Evolutionary conservation across 768 basidiomycete genomes (phyloP).

Genomic region (Boletales sp.): DNA sequence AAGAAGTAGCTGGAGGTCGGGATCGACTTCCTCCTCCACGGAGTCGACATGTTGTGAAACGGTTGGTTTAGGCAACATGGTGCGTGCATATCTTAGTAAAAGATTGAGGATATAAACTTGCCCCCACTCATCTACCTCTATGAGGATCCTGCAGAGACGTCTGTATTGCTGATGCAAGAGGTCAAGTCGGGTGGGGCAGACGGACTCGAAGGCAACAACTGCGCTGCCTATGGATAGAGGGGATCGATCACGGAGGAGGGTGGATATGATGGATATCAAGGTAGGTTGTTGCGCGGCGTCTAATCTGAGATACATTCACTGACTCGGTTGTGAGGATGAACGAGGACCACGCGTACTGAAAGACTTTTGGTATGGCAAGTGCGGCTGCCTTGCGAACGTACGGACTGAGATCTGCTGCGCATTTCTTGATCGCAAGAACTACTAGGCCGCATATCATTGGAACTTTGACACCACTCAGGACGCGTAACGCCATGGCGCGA

Average conservation of each 20-base stretch:
- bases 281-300: conserved; percentile 69
- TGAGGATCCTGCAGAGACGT: conserved; percentile 74
- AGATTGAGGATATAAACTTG: conserved; percentile 79
- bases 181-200: conserved; percentile 86
- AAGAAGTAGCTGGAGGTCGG: conserved; percentile 74
- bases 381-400: conserved; percentile 94
- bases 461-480: conserved; percentile 88
- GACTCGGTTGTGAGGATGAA: background rate
- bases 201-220: conserved; percentile 76
- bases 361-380: conserved; percentile 82
- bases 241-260: conserved; percentile 67
- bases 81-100: conserved; percentile 76
- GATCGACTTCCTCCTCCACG: conserved; percentile 64
- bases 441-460: conserved; percentile 85
- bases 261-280: conserved; percentile 64
- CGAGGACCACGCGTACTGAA: conserved; percentile 50
- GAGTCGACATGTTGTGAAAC: conserved; percentile 28
- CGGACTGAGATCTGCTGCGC: conserved; percentile 86
- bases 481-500: conserved; percentile 92
- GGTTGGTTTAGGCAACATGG: conserved; percentile 71
- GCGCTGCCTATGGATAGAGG: conserved; percentile 88
- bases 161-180: conserved; percentile 88
- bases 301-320: conserved; percentile 46
- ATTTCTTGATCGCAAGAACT: conserved; percentile 87
- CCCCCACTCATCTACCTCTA: conserved; percentile 97